Percentiles rank a stretch among this genome's conserved stretches.
Conservation (phyloP, 192 early-diverging fungal species). For the Backusella parvicylindrica region DNA sequence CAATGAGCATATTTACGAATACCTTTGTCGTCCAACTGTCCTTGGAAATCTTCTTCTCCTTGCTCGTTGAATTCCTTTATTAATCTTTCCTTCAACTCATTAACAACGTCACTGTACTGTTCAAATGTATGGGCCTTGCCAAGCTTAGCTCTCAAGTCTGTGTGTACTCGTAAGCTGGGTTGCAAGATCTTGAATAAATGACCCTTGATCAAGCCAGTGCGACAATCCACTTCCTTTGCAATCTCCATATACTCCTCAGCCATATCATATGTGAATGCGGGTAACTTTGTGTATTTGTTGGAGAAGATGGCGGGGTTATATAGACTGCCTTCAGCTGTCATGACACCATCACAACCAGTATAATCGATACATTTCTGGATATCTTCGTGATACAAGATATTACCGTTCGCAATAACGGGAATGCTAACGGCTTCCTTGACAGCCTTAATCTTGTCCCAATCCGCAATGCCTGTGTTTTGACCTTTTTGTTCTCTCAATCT, state of each 20-base stretch:
- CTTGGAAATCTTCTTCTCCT: constrained; percentile 34
- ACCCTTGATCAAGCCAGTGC: constrained; percentile 62
- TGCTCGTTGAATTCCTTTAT: neutral
- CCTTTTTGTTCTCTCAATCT: constrained; percentile 94
- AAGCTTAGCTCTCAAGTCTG: constrained; percentile 76
- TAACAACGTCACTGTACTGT: constrained; percentile 17
- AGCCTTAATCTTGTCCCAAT: constrained; percentile 89
- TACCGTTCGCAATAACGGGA: constrained; percentile 97
- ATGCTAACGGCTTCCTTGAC: constrained; percentile 84
- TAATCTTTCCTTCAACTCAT: neutral
- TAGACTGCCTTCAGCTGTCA: constrained; percentile 88
- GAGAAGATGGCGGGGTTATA: constrained; percentile 89
- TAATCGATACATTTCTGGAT: constrained; percentile 72
- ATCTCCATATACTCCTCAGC: constrained; percentile 91
- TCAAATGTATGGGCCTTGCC: constrained; percentile 54
- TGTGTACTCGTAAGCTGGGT: constrained; percentile 68
- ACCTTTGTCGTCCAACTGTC: constrained; percentile 28
- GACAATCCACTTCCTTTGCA: constrained; percentile 53
- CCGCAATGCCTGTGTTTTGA: constrained; percentile 91
- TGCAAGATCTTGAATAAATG: constrained; percentile 95
- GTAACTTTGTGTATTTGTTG: constrained; percentile 39
- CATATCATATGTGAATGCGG: constrained; percentile 70
- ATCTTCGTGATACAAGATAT: constrained; percentile 93
- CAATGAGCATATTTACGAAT: constrained; percentile 53
- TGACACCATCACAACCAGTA: constrained; percentile 91